Percentiles rank a stretch among this genome's conserved stretches.
phyloP scores from a whole-genome alignment of 371 early-diverging fungal species.

The Aphelidium insulamus region DNA sequence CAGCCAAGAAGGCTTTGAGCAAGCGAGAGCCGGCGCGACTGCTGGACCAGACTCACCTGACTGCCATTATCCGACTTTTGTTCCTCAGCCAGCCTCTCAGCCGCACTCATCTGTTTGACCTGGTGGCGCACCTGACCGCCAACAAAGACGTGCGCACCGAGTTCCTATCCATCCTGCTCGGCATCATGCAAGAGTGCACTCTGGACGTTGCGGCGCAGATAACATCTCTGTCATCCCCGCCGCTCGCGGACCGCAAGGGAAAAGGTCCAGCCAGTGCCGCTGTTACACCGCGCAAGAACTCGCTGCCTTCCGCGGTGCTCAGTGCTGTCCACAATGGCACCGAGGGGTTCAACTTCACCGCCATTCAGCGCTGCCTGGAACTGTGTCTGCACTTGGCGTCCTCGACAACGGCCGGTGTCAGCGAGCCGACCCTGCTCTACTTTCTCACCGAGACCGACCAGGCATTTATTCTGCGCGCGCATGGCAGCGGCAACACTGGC shows the following conservation, averaged over 20 bases:
- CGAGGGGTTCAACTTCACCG: conserved; percentile 46
- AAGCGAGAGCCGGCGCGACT: conserved; percentile 49
- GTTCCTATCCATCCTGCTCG: not conserved
- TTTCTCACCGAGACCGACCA: conserved; percentile 40
- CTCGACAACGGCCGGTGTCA: too few relatives aligned
- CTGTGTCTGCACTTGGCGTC: too few relatives aligned
- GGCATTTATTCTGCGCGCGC: conserved; percentile 24
- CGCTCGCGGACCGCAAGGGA: too few relatives aligned
- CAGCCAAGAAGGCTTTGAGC: conserved; percentile 16
- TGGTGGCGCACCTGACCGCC: conserved; percentile 7
- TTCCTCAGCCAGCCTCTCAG: conserved; percentile 51
- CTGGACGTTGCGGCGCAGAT: conserved; percentile 1
- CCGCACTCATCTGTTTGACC: conserved; percentile 12
- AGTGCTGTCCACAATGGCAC: too few relatives aligned
- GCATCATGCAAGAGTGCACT: not conserved
- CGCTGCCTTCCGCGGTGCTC: too few relatives aligned
- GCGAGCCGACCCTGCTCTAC: conserved; percentile 44
- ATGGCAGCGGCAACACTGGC: conserved; percentile 9
- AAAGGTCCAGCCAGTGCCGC: too few relatives aligned
- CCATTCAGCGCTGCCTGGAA: conserved; percentile 70
- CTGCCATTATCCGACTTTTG: conserved; percentile 56
- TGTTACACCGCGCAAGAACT: too few relatives aligned
- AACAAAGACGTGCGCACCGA: too few relatives aligned
- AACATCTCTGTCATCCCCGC: too few relatives aligned
- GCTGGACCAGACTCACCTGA: conserved; percentile 54